Conservation (phyloP, 345 rosid genomes). For the Aquilaria yunnanensis region DNA sequence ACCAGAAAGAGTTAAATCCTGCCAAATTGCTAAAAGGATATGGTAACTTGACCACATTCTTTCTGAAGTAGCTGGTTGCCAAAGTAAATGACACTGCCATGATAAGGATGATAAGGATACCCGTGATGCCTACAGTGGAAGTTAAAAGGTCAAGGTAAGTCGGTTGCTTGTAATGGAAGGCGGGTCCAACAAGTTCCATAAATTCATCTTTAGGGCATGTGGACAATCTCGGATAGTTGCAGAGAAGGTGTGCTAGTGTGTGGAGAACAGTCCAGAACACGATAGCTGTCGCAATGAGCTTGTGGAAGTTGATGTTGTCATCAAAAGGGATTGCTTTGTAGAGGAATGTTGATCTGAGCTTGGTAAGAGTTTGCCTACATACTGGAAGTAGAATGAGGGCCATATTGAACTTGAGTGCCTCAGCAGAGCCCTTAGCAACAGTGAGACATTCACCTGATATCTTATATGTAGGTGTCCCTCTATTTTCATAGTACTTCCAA, state of each 20-base stretch:
- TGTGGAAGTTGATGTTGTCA: conserved; percentile 91
- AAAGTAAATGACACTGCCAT: conserved; percentile 69
- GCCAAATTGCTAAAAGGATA: conserved; percentile 57
- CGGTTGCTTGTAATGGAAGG: conserved; percentile 52
- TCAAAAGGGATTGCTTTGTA: conserved; percentile 61
- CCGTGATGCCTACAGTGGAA: conserved; percentile 53
- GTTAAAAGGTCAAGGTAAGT: conserved; percentile 42
- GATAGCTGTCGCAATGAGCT: conserved; percentile 45
- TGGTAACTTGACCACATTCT: conserved; percentile 62
- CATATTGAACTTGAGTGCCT: conserved; percentile 85
- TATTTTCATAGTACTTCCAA: conserved; percentile 48
- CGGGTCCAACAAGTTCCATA: conserved; percentile 35
- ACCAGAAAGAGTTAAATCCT: conserved; percentile 96
- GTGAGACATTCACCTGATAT: conserved; percentile 80
- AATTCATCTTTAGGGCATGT: conserved; percentile 38
- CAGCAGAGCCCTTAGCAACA: conserved; percentile 79
- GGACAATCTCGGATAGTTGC: conserved; percentile 55
- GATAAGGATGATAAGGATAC: conserved; percentile 46
- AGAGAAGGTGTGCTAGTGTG: conserved; percentile 45
- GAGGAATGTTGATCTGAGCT: conserved; percentile 60
- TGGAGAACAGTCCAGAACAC: conserved; percentile 45
- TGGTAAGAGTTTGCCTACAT: conserved; percentile 67
- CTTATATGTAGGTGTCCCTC: conserved; percentile 31
- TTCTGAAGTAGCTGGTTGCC: conserved; percentile 61
- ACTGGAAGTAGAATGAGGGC: conserved; percentile 84